Conservation (phyloP, 495 filamentous ascomycete species). For the Podospora pseudocomata region DNA sequence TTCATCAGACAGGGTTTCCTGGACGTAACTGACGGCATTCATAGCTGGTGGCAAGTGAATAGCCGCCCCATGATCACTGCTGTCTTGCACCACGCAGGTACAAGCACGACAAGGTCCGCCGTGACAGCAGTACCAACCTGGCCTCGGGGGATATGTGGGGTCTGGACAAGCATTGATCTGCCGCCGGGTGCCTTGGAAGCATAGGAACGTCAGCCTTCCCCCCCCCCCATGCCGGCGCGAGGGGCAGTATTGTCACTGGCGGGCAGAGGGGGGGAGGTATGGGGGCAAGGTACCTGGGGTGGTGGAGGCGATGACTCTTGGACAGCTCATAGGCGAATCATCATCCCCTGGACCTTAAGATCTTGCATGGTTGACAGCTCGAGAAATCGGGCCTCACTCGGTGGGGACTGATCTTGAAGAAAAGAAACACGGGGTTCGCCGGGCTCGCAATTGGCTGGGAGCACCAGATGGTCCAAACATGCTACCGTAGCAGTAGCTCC, state of each 20-base stretch:
- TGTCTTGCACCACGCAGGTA: not conserved
- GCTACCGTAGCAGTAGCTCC: constrained; percentile 15
- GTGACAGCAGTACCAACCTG: constrained; percentile 2
- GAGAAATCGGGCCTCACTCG: constrained; percentile 1
- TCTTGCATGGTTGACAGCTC: not conserved
- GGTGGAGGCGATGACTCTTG: no score
- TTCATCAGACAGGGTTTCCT: constrained; percentile 21
- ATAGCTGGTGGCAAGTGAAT: constrained; percentile 26
- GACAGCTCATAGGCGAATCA: not conserved
- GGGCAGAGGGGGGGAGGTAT: not conserved
- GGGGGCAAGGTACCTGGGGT: not conserved
- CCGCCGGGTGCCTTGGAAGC: not conserved
- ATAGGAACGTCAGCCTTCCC: constrained; percentile 3
- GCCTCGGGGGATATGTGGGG: not conserved
- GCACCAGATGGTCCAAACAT: constrained; percentile 26
- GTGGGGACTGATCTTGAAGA: constrained; percentile 1
- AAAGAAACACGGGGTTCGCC: constrained; percentile 22
- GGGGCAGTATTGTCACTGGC: not conserved
- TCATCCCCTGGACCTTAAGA: not conserved
- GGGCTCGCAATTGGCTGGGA: constrained; percentile 24
- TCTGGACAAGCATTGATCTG: not conserved
- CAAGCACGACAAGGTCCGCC: constrained; percentile 3
- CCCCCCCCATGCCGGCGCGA: not conserved
- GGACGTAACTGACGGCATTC: constrained; percentile 11
- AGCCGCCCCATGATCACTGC: constrained; percentile 25